phyloP scores from a whole-genome alignment of 139 green algal species.

The Coelastrella sp. region DNA sequence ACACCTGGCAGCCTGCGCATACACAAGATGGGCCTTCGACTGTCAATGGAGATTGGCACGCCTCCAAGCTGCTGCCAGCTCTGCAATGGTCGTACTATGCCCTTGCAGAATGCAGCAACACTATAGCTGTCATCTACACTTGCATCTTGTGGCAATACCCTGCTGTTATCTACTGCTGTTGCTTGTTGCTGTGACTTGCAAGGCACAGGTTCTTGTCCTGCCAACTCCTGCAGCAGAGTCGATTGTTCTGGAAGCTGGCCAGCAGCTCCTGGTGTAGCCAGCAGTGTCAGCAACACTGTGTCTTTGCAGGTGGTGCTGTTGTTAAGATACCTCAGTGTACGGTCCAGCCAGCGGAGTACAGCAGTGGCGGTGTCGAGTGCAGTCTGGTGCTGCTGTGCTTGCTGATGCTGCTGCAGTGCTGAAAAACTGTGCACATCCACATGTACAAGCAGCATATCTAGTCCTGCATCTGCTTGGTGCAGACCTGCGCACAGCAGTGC shows the following conservation, averaged over 20 bases:
- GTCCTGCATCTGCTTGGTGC: slow-evolving; percentile 31
- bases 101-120: not conserved
- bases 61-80: slow-evolving; percentile 65
- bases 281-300: slow-evolving; percentile 49
- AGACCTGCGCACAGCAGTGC: slow-evolving; percentile 26
- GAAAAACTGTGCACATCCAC: slow-evolving; percentile 28
- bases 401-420: slow-evolving; percentile 2
- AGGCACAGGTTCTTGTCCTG: slow-evolving; percentile 2
- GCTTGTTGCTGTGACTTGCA: not conserved
- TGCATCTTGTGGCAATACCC: not conserved
- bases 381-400: not conserved
- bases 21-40: slow-evolving; percentile 45
- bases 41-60: slow-evolving; percentile 29
- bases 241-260: not conserved
- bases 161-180: not conserved
- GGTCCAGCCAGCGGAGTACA: slow-evolving; percentile 67
- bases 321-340: slow-evolving; percentile 49
- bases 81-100: slow-evolving; percentile 62
- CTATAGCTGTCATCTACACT: not conserved
- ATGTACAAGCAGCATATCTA: slow-evolving; percentile 57
- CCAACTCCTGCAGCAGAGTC: not conserved
- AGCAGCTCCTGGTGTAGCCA: slow-evolving; percentile 5
- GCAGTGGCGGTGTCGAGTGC: not conserved
- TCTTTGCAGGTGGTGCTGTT: slow-evolving; percentile 49
- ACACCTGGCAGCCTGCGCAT: slow-evolving; percentile 70